A percentile compares a stretch with the other conserved stretches of the same genome.
Conservation (phyloP, 1,284 basidiomycete species). For the Trametes pubescens region DNA sequence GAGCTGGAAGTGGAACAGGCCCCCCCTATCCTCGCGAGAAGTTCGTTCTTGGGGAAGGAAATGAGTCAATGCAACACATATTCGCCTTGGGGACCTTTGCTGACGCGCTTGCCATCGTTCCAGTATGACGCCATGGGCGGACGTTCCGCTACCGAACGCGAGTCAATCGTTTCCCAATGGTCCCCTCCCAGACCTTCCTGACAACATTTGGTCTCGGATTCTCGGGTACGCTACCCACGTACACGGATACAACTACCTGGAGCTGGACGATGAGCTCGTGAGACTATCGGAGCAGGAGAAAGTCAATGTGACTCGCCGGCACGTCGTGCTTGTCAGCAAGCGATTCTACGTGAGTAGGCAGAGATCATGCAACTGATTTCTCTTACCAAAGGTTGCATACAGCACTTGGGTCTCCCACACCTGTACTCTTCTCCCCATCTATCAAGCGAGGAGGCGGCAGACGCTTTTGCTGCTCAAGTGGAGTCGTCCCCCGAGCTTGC, state of each 20-base stretch:
- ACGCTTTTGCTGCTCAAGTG: neutral
- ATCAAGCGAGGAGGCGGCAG: neutral
- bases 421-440: constrained; percentile 10
- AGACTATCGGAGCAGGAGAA: neutral
- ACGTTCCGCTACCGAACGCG: neutral
- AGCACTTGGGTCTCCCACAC: constrained; percentile 9
- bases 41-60: constrained; percentile 7
- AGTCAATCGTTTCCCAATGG: neutral
- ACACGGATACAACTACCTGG: neutral
- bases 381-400: neutral
- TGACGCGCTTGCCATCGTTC: neutral
- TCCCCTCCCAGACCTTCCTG: constrained; percentile 2
- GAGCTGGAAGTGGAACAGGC: too few species aligned
- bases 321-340: constrained; percentile 10
- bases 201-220: constrained; percentile 17
- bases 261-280: neutral
- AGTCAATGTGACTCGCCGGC: neutral
- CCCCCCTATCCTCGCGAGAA: neutral
- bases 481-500: constrained; percentile 6
- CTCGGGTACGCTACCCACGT: constrained; percentile 12
- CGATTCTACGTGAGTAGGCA: constrained; percentile 7
- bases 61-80: constrained; percentile 4
- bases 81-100: neutral
- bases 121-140: constrained; percentile 8
- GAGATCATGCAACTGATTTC: neutral